phyloP scores from a whole-genome alignment of 805 yeast species.

The Metschnikowia proteae region DNA sequence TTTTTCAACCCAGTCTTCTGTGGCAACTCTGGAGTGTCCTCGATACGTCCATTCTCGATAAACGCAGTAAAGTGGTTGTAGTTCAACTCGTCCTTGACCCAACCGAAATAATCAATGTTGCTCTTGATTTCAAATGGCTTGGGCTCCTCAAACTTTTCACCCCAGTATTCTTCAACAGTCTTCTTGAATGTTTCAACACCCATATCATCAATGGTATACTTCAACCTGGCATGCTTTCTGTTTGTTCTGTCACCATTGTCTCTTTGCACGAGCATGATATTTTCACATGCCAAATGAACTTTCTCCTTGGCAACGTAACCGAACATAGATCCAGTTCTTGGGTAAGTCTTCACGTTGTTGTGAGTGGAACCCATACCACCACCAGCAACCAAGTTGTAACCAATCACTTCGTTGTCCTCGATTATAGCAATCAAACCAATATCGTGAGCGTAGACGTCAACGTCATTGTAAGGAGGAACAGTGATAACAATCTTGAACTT shows the following conservation, averaged over 20 bases:
- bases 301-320: constrained; percentile 72
- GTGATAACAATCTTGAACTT: constrained; percentile 93
- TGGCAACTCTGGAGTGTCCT: constrained; percentile 84
- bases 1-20: constrained; percentile 83
- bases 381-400: constrained; percentile 88
- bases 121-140: constrained; percentile 74
- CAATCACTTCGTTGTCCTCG: constrained; percentile 58
- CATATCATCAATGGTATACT: constrained; percentile 92
- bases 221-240: constrained; percentile 96
- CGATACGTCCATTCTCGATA: constrained; percentile 95
- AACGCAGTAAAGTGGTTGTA: constrained; percentile 88
- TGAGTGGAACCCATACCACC: constrained; percentile 99
- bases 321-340: constrained; percentile 85
- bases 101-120: constrained; percentile 88
- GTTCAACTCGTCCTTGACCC: constrained; percentile 84
- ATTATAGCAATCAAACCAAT: constrained; percentile 89
- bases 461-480: constrained; percentile 95
- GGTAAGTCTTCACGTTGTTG: constrained; percentile 93
- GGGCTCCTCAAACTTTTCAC: constrained; percentile 66
- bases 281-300: constrained; percentile 77
- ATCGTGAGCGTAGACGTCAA: constrained; percentile 94
- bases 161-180: constrained; percentile 82
- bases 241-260: constrained; percentile 92
- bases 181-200: constrained; percentile 79
- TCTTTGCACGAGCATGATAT: constrained; percentile 89